Evolutionary conservation across 1,139 yeast genomes (phyloP).

Genomic region (Schizosaccharomyces versatilis): DNA sequence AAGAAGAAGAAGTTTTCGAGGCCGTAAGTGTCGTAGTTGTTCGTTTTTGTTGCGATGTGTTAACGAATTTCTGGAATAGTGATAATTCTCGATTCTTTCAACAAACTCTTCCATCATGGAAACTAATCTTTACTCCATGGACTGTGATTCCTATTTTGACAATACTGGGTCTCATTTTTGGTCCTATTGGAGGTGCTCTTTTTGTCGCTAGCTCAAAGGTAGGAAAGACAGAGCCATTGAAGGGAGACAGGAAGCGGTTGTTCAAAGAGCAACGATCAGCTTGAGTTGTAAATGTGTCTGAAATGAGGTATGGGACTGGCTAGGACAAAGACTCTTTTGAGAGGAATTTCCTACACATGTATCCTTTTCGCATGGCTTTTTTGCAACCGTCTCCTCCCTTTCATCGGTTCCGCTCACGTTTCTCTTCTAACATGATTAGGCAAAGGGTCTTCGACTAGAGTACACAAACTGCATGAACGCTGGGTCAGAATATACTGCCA

Average conservation of each 20-base stretch:
- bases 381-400: too few species aligned
- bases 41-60: not conserved
- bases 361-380: too few species aligned
- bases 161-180: constrained; percentile 55
- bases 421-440: constrained; percentile 15
- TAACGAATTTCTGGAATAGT: not conserved
- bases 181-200: constrained; percentile 82
- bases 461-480: constrained; percentile 21
- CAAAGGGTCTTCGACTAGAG: constrained; percentile 61
- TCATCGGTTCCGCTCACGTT: not conserved
- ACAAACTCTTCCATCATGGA: constrained; percentile 30
- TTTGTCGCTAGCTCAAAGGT: constrained; percentile 51
- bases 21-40: not conserved
- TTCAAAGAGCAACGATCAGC: too few species aligned
- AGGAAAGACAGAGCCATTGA: constrained; percentile 27
- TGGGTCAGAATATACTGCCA: not conserved
- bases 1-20: not conserved
- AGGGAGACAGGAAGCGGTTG: too few species aligned
- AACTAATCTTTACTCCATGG: constrained; percentile 75
- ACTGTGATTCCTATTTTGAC: constrained; percentile 68
- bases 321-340: too few species aligned
- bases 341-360: too few species aligned
- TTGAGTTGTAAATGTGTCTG: too few species aligned
- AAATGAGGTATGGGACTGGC: too few species aligned
- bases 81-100: constrained; percentile 25